phyloP scores from a whole-genome alignment of 2,329 filamentous ascomycete species.

The Penicillium sp. region DNA sequence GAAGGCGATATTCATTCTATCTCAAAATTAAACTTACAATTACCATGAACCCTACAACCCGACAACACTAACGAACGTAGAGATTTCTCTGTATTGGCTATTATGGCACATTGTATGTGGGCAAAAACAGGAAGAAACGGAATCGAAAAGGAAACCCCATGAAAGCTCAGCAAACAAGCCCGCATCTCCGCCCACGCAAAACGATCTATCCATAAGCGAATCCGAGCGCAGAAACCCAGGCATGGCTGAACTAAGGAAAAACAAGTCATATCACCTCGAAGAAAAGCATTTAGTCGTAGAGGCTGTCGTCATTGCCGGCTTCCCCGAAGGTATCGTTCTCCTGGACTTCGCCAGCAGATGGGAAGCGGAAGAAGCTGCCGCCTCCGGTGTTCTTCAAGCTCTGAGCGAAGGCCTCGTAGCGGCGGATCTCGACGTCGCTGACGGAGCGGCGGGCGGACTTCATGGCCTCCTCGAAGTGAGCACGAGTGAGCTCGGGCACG shows the following conservation, averaged over 20 bases:
- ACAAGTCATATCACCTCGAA: slow-evolving; percentile 18
- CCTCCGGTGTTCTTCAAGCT: slow-evolving; percentile 98
- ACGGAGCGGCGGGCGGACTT: slow-evolving; percentile 89
- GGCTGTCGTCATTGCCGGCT: slow-evolving; percentile 89
- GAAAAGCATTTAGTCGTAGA: slow-evolving; percentile 73
- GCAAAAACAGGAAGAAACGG: slow-evolving; percentile 21
- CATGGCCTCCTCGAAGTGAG: slow-evolving; percentile 99
- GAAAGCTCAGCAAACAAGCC: slow-evolving; percentile 16
- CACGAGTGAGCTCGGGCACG: slow-evolving; percentile 91
- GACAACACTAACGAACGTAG: slow-evolving; percentile 8
- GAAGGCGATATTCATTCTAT: background rate
- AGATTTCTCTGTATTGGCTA: slow-evolving; percentile 21
- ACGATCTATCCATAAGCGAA: slow-evolving; percentile 18
- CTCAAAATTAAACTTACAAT: background rate
- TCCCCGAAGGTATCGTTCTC: slow-evolving; percentile 67
- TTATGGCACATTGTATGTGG: slow-evolving; percentile 29
- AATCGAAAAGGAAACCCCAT: slow-evolving; percentile 14
- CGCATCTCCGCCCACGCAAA: slow-evolving; percentile 15
- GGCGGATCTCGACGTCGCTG: slow-evolving; percentile 92
- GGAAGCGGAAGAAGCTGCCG: slow-evolving; percentile 98
- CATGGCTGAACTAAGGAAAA: slow-evolving; percentile 15
- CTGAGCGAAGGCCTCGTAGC: slow-evolving; percentile 97
- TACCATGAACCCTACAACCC: background rate
- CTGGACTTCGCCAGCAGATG: slow-evolving; percentile 56
- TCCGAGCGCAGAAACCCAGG: slow-evolving; percentile 12